Evolutionary conservation across 179 eudicot species (phyloP).

Genomic region (Beta macrorhiza): DNA sequence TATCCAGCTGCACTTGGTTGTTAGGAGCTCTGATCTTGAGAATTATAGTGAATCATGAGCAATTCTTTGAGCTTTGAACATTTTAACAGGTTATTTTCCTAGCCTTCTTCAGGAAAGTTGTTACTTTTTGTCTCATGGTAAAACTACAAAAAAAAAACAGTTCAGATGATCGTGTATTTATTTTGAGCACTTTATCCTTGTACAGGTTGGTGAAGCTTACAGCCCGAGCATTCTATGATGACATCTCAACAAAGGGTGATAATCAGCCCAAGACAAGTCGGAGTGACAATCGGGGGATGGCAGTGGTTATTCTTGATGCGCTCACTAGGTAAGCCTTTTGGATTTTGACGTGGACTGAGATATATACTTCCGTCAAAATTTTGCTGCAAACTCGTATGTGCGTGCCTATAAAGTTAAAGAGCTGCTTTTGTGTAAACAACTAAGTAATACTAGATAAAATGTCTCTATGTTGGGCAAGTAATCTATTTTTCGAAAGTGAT

Average conservation of each 20-base stretch:
- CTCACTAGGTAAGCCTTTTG: constrained; percentile 61
- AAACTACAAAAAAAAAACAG: neutral
- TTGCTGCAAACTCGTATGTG: neutral
- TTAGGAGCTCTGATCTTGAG: neutral
- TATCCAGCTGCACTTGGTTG: neutral
- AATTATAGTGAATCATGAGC: constrained; percentile 1
- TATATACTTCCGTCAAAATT: neutral
- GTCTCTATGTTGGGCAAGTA: neutral
- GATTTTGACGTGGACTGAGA: neutral
- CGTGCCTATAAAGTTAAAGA: neutral
- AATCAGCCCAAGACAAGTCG: constrained; percentile 72
- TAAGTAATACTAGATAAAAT: neutral
- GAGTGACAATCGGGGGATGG: constrained; percentile 86
- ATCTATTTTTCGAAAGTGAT: neutral
- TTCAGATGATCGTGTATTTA: too few species aligned
- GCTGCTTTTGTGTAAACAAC: neutral
- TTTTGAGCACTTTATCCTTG: neutral
- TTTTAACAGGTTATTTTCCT: constrained; percentile 42
- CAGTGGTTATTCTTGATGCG: constrained; percentile 92
- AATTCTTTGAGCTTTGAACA: constrained; percentile 50
- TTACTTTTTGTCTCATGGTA: neutral
- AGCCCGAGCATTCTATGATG: constrained; percentile 93
- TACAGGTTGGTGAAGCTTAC: constrained; percentile 85
- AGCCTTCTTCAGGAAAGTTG: too few species aligned
- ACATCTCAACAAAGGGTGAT: constrained; percentile 70